These are phyloP conservation scores for Pseudogymnoascus destructans DNA, from an alignment of 2,329 filamentous ascomycete genomes.

Conservation along the genomic window DNA sequence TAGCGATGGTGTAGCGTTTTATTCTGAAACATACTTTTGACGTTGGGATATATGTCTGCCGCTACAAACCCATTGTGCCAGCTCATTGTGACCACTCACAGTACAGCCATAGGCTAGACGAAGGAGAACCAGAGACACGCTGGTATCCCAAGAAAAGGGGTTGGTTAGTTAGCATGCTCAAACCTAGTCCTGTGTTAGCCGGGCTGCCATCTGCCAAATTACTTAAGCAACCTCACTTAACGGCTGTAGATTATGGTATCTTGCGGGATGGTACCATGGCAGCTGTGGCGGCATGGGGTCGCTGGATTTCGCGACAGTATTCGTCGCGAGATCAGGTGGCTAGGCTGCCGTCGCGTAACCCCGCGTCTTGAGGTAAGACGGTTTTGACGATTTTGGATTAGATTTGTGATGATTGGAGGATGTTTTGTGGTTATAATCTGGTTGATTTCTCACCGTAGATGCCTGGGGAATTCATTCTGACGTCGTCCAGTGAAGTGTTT, in stretches of 20 bases:
- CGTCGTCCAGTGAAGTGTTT: background rate
- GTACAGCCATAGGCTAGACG: background rate
- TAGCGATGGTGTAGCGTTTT: background rate
- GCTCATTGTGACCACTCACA: background rate
- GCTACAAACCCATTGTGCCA: background rate
- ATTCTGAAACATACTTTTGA: slow-evolving; percentile 1
- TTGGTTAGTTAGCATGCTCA: background rate
- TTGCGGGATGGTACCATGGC: background rate
- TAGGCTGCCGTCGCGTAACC: background rate
- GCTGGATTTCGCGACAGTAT: background rate
- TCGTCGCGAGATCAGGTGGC: slow-evolving; percentile 2
- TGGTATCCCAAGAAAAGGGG: background rate
- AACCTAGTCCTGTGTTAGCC: background rate
- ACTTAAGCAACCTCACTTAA: background rate
- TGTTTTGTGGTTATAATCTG: background rate
- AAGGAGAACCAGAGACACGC: background rate
- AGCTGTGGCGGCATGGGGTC: background rate
- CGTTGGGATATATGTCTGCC: background rate
- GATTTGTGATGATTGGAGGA: background rate
- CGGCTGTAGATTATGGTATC: background rate
- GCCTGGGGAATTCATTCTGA: background rate
- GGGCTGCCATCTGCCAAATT: background rate
- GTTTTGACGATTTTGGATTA: background rate
- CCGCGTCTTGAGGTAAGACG: background rate
- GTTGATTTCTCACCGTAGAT: background rate